Evolutionary conservation across 768 basidiomycete species (phyloP).

Genomic region (Phylloporus arenicola): DNA sequence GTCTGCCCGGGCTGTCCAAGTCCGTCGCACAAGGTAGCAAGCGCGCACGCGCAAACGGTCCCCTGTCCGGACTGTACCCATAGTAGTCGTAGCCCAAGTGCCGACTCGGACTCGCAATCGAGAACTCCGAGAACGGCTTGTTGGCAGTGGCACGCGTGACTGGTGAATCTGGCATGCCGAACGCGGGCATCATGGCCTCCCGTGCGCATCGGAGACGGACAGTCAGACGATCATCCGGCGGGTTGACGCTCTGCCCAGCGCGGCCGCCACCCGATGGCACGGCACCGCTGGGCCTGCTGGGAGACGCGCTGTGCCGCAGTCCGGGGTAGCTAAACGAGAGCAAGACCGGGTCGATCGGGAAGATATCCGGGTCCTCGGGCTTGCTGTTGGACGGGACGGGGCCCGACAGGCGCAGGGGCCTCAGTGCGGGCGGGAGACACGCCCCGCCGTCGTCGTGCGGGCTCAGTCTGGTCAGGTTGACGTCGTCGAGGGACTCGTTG

Average conservation of each 20-base stretch:
- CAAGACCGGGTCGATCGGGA: slow-evolving; percentile 27
- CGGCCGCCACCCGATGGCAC: neutral
- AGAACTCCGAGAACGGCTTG: neutral
- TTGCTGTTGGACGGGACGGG: slow-evolving; percentile 2
- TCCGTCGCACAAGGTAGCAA: neutral
- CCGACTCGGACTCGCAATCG: neutral
- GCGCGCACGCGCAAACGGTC: neutral
- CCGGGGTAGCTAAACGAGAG: slow-evolving; percentile 16
- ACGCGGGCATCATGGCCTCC: neutral
- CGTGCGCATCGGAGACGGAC: neutral
- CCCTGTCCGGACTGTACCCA: neutral
- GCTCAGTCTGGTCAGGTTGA: slow-evolving; percentile 6
- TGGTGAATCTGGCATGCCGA: neutral
- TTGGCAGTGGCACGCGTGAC: neutral
- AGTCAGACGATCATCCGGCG: neutral
- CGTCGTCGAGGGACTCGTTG: slow-evolving; percentile 14
- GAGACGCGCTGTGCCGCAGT: neutral
- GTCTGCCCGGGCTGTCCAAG: neutral
- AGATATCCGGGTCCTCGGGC: neutral
- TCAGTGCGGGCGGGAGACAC: slow-evolving; percentile 19
- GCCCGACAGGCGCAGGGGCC: slow-evolving; percentile 16
- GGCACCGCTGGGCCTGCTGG: neutral
- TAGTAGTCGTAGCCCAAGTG: neutral
- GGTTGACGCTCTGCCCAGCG: neutral
- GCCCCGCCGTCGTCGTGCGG: neutral